A percentile compares a stretch with the other conserved stretches of the same genome.
phyloP scores from a whole-genome alignment of 805 yeast genomes.

The Starmerella lactis-condensi region DNA sequence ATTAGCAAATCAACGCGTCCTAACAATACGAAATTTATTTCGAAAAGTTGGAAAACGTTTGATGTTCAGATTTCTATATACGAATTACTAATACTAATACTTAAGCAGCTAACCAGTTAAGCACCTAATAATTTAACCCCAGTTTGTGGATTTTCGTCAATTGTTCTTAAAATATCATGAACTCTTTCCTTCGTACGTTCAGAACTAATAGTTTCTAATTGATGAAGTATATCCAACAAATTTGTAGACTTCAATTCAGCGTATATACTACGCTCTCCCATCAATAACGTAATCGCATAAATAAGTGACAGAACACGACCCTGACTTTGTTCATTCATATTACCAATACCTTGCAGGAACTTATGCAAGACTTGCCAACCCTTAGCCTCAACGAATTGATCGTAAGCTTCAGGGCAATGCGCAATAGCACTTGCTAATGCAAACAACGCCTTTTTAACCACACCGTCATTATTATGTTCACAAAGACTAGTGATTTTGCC shows the following conservation, averaged over 20 bases:
- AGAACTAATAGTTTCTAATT: slow-evolving; percentile 1
- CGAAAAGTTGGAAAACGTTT: too few species aligned
- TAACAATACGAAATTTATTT: neutral
- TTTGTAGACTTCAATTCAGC: slow-evolving; percentile 6
- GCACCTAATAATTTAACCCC: slow-evolving; percentile 3
- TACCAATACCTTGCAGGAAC: slow-evolving; percentile 6
- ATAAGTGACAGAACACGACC: slow-evolving; percentile 13
- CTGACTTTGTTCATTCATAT: slow-evolving; percentile 7
- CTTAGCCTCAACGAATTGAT: slow-evolving; percentile 32
- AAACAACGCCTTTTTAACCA: slow-evolving; percentile 44
- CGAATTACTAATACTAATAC: neutral
- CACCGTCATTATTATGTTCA: slow-evolving; percentile 23
- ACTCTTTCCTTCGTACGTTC: slow-evolving; percentile 9
- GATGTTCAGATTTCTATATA: too few species aligned
- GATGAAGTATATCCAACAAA: slow-evolving; percentile 2
- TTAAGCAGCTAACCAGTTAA: slow-evolving; percentile 1
- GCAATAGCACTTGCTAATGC: slow-evolving; percentile 60
- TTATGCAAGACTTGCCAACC: slow-evolving; percentile 45
- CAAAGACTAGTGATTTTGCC: slow-evolving; percentile 18
- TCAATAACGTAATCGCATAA: slow-evolving; percentile 8
- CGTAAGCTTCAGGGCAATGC: slow-evolving; percentile 42
- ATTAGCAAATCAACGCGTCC: neutral
- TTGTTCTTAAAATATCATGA: slow-evolving; percentile 4
- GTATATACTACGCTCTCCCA: slow-evolving; percentile 7
- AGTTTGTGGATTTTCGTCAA: slow-evolving; percentile 7